These are phyloP conservation scores for Talaromyces sp. DNA, from an alignment of 2,329 filamentous ascomycete genomes.

Conservation along the genomic window DNA sequence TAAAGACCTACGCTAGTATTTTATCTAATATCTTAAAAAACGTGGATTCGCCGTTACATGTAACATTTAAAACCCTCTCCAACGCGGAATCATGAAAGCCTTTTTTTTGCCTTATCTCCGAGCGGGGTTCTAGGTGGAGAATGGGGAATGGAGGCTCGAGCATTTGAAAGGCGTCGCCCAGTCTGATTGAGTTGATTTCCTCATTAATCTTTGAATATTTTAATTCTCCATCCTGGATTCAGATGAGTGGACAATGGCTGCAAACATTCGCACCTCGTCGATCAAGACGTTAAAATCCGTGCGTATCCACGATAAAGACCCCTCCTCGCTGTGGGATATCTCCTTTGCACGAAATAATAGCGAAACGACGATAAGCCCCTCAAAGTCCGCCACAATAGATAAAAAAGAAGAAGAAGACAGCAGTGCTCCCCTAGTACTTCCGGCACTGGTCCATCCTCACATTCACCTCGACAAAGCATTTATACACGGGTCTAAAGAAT, in stretches of 20 bases:
- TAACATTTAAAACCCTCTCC: too few species aligned
- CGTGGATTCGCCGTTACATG: too few species aligned
- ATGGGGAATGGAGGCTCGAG: conserved; percentile 10
- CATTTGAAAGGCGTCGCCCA: background rate
- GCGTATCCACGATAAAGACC: background rate
- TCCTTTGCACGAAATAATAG: background rate
- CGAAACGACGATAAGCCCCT: background rate
- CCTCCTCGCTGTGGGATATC: background rate
- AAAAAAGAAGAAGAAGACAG: background rate
- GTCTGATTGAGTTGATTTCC: background rate
- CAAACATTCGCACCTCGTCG: background rate
- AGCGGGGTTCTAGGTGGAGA: conserved; percentile 14
- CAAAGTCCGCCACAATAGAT: background rate
- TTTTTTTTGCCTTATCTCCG: background rate
- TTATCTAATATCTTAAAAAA: too few species aligned
- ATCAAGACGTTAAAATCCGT: background rate
- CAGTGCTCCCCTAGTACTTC: conserved; percentile 36
- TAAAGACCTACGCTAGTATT: too few species aligned
- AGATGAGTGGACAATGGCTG: background rate
- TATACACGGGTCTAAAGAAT: conserved; percentile 38
- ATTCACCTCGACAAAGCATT: conserved; percentile 61
- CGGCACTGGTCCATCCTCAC: conserved; percentile 66
- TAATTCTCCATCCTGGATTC: background rate
- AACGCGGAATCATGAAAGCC: too few species aligned
- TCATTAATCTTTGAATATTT: background rate